Base-by-base conservation (phyloP, 495 filamentous ascomycete species). In the Immersiella caudata region DNA sequence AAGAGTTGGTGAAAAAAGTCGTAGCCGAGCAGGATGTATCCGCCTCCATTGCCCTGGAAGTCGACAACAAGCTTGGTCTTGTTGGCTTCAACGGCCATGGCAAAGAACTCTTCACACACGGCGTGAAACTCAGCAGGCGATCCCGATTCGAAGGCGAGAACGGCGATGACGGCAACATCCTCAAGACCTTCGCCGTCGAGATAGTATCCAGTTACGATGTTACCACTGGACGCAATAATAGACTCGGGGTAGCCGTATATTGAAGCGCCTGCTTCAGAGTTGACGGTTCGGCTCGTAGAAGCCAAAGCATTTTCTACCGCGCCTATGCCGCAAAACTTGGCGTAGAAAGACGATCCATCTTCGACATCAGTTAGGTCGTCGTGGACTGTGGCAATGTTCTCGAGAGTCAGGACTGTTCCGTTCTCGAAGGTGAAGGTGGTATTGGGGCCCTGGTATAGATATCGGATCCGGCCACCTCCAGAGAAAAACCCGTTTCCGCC, bases 31-130 rank as follows among this genome's bases (percentile, higher is more conserved):
- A 82, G 64, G 54, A 85, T 78, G 24, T 74, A 74, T 26, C 87
- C 87, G 16, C 86, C 86, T 0, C 71, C 74, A 69, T 89, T 89
- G 21, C 73, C 69, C 12, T 81, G 77, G 4, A 89, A 70, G 67
- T 88, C 86, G 60, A 89, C 82, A 22, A 88, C 71, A 2, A 88
- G 73, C 56, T 83, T 83, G 50, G 75, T 80, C 67, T 82, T 85
- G 11, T 76, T 78, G 18, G 78, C 75, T 3, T 68, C 72, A 35
- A 69, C 67, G 29, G 79, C 76, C 29, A 71, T 64, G 35, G 70
- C 64, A 49, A 86, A 64, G 70, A 85, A 84, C 0, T 75, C 61
- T 49, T 75, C 63, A n/a, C 72, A 75, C 0, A 78, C 72, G 2
- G 75, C 67, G 58, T 82, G 79, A 71, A 84, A 85, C 24, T 71